Conservation (phyloP, 2,329 filamentous ascomycete species). For the Chlorencoelia australis region DNA sequence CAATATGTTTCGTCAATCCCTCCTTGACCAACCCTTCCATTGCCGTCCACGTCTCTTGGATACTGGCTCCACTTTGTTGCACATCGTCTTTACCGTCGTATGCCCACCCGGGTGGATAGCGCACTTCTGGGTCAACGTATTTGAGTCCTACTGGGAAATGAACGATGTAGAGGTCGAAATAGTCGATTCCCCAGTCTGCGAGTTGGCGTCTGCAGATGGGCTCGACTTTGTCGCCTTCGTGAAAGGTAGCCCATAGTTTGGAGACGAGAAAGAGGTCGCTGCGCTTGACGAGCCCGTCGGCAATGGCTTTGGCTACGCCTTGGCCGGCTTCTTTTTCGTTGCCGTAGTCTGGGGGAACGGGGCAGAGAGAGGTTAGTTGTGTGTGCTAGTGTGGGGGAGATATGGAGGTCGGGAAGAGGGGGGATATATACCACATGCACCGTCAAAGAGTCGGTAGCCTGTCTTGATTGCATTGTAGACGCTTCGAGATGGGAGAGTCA, state of each 20-base stretch:
- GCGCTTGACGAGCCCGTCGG: constrained; percentile 71
- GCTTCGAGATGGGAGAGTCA: too few species aligned
- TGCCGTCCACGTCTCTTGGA: constrained; percentile 73
- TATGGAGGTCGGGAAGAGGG: not conserved
- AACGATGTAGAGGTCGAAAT: constrained; percentile 83
- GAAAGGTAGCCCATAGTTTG: constrained; percentile 91
- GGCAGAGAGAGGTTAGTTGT: not conserved
- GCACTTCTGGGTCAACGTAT: constrained; percentile 69
- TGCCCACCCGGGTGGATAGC: constrained; percentile 73
- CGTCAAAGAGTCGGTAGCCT: constrained; percentile 51
- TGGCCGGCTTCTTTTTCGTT: constrained; percentile 72
- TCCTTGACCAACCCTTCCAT: constrained; percentile 66
- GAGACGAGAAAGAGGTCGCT: constrained; percentile 86
- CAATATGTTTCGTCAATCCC: constrained; percentile 63
- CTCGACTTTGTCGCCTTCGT: constrained; percentile 68
- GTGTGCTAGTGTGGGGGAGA: not conserved
- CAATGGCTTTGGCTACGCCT: constrained; percentile 68
- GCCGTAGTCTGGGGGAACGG: constrained; percentile 63
- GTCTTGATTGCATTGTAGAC: constrained; percentile 58
- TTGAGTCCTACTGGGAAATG: constrained; percentile 84
- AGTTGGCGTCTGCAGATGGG: constrained; percentile 69
- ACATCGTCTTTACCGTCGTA: constrained; percentile 53
- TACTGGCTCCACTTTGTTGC: constrained; percentile 55
- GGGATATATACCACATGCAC: constrained; percentile 40
- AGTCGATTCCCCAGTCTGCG: constrained; percentile 74